These are phyloP conservation scores for Harrya chromipes DNA, from an alignment of 768 basidiomycete species.

Conservation along the genomic window DNA sequence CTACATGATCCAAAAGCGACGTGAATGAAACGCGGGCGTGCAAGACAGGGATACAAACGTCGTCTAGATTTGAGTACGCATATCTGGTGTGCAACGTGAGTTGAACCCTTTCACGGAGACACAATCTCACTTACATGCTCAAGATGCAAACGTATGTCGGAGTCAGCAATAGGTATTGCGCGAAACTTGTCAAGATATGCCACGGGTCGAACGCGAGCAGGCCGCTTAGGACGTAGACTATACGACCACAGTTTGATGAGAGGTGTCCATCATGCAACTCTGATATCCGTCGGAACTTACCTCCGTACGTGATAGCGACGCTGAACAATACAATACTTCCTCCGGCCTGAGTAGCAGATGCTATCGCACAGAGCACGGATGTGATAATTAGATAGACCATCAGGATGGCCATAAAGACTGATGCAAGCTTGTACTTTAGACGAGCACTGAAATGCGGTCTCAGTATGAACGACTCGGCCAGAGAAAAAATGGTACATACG, in stretches of 20 bases:
- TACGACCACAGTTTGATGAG: neutral
- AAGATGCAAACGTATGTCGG: constrained; percentile 78
- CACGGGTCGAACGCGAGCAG: constrained; percentile 90
- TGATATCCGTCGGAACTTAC: constrained; percentile 36
- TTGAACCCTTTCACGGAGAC: neutral
- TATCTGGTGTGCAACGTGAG: constrained; percentile 50
- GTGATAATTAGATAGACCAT: constrained; percentile 84
- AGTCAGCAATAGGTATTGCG: constrained; percentile 83
- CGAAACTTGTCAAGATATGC: constrained; percentile 91
- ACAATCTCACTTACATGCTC: constrained; percentile 46
- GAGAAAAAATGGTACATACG: constrained; percentile 40
- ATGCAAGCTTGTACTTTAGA: constrained; percentile 76
- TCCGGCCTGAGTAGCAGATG: constrained; percentile 66
- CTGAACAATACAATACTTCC: constrained; percentile 78
- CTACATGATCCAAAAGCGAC: constrained; percentile 32
- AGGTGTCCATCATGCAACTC: neutral
- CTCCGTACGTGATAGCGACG: constrained; percentile 80
- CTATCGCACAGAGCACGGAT: constrained; percentile 76
- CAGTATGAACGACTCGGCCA: neutral
- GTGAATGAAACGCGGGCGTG: constrained; percentile 12
- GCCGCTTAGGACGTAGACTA: constrained; percentile 74
- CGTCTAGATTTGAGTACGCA: constrained; percentile 83
- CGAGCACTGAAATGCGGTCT: constrained; percentile 17
- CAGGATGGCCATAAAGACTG: constrained; percentile 68
- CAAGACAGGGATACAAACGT: constrained; percentile 41